Evolutionary conservation across 164 flowering plant genomes (phyloP).

Genomic region (Vitis riparia): DNA sequence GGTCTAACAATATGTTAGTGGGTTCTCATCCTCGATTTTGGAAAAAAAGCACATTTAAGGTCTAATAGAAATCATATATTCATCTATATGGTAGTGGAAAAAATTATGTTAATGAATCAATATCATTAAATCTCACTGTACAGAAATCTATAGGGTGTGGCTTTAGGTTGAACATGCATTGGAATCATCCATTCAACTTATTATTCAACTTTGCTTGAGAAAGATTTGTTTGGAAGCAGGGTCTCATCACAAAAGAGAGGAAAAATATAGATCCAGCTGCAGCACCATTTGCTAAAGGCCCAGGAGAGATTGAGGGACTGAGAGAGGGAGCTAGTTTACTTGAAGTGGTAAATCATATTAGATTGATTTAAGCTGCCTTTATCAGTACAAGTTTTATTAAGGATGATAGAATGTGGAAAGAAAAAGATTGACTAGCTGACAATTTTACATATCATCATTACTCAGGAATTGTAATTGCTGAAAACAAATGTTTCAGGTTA

Average conservation of each 20-base stretch:
- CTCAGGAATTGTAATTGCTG: constrained; percentile 1
- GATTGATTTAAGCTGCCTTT: background rate
- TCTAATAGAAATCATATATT: background rate
- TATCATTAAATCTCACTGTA: background rate
- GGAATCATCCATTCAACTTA: background rate
- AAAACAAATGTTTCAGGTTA: constrained; percentile 53
- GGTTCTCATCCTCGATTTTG: background rate
- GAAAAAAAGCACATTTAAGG: background rate
- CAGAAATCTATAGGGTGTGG: background rate
- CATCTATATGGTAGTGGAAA: background rate
- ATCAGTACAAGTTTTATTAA: too few species aligned
- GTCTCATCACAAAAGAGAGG: constrained; percentile 85
- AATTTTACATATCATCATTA: background rate
- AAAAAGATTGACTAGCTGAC: too few species aligned
- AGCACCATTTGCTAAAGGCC: constrained; percentile 72
- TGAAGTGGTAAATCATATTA: constrained; percentile 75
- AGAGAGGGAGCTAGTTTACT: constrained; percentile 79
- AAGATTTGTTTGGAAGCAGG: constrained; percentile 47
- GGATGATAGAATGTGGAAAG: too few species aligned
- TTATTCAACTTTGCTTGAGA: constrained; percentile 4
- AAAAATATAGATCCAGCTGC: constrained; percentile 83
- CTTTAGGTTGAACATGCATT: background rate
- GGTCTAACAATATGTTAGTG: background rate
- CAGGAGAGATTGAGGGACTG: constrained; percentile 67
- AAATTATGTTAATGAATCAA: background rate